Evolutionary conservation across 2,329 filamentous ascomycete genomes (phyloP).

Genomic region (Xylariomycetidae sp.): DNA sequence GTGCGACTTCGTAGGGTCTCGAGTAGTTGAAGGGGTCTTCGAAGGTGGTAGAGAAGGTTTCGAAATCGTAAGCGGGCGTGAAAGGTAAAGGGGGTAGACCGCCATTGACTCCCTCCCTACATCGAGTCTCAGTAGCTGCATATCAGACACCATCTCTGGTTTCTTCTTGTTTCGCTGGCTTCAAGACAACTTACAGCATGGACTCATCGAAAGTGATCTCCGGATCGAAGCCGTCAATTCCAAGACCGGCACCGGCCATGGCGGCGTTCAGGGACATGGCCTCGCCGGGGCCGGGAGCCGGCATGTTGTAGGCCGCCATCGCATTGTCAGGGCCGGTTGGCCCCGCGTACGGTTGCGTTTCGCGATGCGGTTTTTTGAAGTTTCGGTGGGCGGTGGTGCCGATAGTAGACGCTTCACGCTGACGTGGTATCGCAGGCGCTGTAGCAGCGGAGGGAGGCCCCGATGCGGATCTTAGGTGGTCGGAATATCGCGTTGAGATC

Average conservation of each 20-base stretch:
- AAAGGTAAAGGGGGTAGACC: slow-evolving; percentile 43
- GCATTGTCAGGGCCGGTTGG: slow-evolving; percentile 34
- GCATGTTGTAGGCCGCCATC: slow-evolving; percentile 55
- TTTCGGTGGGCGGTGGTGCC: slow-evolving; percentile 7
- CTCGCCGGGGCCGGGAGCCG: slow-evolving; percentile 40
- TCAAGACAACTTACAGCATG: slow-evolving; percentile 41
- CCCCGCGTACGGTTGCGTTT: slow-evolving; percentile 16
- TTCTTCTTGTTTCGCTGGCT: slow-evolving; percentile 1
- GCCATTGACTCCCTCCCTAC: slow-evolving; percentile 37
- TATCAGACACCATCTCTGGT: slow-evolving; percentile 2
- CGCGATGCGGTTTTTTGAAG: slow-evolving; percentile 9
- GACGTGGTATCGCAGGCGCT: no score
- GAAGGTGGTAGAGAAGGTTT: slow-evolving; percentile 54
- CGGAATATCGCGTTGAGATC: no score
- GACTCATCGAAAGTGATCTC: slow-evolving; percentile 51
- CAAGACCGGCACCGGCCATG: slow-evolving; percentile 31
- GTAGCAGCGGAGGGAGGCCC: no score
- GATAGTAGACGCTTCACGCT: no score
- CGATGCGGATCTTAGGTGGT: no score
- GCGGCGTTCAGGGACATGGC: slow-evolving; percentile 38
- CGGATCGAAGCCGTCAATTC: slow-evolving; percentile 46
- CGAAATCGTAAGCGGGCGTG: slow-evolving; percentile 55
- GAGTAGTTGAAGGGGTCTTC: slow-evolving; percentile 61
- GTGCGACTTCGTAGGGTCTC: slow-evolving; percentile 39
- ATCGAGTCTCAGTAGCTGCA: slow-evolving; percentile 13